Base-by-base conservation (phyloP, 176 grass and related monocot species). In the Saccharum officinarum region DNA sequence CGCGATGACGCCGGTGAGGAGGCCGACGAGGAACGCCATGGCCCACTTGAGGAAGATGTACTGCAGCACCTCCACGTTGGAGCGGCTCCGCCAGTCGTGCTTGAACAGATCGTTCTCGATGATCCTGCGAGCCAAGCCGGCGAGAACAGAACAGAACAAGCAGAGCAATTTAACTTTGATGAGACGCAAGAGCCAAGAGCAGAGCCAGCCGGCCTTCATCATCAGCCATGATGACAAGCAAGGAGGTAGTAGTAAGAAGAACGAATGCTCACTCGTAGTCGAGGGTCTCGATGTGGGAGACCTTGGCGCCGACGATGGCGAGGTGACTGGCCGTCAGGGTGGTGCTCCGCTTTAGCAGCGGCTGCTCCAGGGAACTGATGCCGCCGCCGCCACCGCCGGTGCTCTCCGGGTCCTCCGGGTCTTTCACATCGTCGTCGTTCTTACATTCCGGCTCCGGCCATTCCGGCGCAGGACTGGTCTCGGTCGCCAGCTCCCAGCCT, bases 81-180 rank as follows among this genome's bases (percentile, higher is more conserved):
- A 95, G 36, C 97, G 89, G 50, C 94, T 98, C 74, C 93, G 80
- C 97, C 97, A 98, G 70, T 98, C 97, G 55, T 98, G 97, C 84
- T 98, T 98, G 86, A 98, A 98, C 31, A 98, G 71, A 46, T 98
- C 91, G 16, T 92, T 94, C 90, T 98, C 97, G 71, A 94, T 98
- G 79, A 98, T 98, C 81, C 96, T 98, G 23, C n/a, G 10, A 3
- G 8, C 57, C 55, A n/a, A 20, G 17, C 14, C 46, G 14, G 4
- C 46, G 16, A 59, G 22, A 59, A 59, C 57, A 59, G 22, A 59
- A 59, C 57, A 60, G 55, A 59, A 23, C 55, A 59, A n/a, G 8
- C 55, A 59, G 20, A 57, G 54, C 54, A 57, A 57, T 57, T 57
- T 0, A 9, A 9, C 1, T 57, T 23, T 10, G 47, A 12, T 10